phyloP scores from a whole-genome alignment of 345 rosid species.

The Rhizophora apiculata region DNA sequence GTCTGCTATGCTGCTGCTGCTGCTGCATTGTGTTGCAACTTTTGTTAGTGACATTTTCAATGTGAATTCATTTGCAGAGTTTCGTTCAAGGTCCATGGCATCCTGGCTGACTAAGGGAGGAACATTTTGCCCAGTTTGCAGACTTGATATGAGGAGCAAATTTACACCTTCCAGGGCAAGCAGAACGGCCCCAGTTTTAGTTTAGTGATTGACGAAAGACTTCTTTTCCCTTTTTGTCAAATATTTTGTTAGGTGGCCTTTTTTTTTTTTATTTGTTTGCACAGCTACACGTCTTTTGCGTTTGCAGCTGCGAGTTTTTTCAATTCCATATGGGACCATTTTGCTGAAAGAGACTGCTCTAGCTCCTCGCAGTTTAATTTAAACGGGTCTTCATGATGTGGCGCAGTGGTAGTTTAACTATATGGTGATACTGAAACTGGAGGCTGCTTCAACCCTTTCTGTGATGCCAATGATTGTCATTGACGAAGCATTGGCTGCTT shows the following conservation, averaged over 20 bases:
- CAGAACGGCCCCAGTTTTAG: not conserved
- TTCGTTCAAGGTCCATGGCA: constrained; percentile 61
- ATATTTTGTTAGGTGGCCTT: not conserved
- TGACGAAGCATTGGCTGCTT: not conserved
- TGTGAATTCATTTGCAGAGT: constrained; percentile 41
- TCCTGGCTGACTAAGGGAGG: constrained; percentile 82
- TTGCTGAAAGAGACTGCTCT: too few species aligned
- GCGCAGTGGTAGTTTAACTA: too few species aligned
- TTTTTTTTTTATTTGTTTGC: not conserved
- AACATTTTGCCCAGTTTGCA: constrained; percentile 78
- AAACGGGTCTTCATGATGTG: too few species aligned
- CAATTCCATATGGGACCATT: not conserved
- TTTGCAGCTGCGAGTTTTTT: not conserved
- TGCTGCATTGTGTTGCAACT: not conserved
- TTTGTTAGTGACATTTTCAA: not conserved
- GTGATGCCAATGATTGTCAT: not conserved
- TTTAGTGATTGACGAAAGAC: not conserved
- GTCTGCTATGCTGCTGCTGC: not conserved
- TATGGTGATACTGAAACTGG: not conserved
- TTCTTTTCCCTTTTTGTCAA: not conserved
- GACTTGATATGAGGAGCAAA: constrained; percentile 52
- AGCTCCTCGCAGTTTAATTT: too few species aligned
- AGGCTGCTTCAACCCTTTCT: not conserved
- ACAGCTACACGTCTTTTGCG: not conserved
- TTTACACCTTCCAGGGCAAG: constrained; percentile 45